Conservation (phyloP, 1,284 basidiomycete species). For the Boletus semigastroideus region DNA sequence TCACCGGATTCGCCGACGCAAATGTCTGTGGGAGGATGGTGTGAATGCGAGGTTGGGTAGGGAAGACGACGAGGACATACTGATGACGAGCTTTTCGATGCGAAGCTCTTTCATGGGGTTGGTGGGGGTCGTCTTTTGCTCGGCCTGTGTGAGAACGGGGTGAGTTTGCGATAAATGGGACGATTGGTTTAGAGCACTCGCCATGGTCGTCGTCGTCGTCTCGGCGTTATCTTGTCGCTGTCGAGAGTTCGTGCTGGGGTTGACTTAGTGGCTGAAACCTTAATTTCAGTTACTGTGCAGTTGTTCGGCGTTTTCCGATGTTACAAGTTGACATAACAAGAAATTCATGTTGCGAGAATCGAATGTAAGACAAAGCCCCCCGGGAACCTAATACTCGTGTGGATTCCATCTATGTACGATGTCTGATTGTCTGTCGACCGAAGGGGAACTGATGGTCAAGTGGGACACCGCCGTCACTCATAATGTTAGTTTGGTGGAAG, state of each 20-base stretch:
- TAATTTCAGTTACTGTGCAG: constrained; percentile 37
- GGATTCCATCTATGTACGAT: too few species aligned
- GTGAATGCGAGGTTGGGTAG: neutral
- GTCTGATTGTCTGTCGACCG: too few species aligned
- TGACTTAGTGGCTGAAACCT: constrained; percentile 47
- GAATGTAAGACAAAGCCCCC: too few species aligned
- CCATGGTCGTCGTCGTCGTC: constrained; percentile 31
- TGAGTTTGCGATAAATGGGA: neutral
- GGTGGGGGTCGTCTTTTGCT: constrained; percentile 83
- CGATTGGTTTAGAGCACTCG: constrained; percentile 8
- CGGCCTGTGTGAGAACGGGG: constrained; percentile 55
- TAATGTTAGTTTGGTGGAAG: too few species aligned
- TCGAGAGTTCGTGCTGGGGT: constrained; percentile 9
- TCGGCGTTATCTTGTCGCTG: constrained; percentile 37
- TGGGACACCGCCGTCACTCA: too few species aligned
- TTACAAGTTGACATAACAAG: too few species aligned
- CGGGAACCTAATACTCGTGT: too few species aligned
- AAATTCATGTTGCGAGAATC: too few species aligned
- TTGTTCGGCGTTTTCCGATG: constrained; percentile 27
- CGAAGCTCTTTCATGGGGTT: constrained; percentile 96
- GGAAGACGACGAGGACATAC: constrained; percentile 52
- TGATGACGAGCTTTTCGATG: constrained; percentile 99
- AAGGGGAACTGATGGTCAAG: too few species aligned
- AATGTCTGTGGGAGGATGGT: constrained; percentile 68
- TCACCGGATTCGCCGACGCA: constrained; percentile 99